These are phyloP conservation scores for Botryotinia narcissicola DNA, from an alignment of 2,329 filamentous ascomycete genomes.

Conservation along the genomic window DNA sequence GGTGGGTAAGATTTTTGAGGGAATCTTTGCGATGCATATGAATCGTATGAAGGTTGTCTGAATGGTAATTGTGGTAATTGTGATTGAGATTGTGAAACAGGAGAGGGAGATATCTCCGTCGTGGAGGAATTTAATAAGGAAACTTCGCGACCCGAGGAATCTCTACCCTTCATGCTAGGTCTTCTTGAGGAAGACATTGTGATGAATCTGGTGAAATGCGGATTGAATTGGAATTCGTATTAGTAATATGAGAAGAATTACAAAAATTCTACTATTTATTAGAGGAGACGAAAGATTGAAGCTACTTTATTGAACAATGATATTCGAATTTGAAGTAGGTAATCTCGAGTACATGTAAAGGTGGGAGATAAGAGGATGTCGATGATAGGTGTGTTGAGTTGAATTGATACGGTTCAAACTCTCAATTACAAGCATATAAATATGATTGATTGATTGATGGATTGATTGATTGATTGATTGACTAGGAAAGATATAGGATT, in stretches of 20 bases:
- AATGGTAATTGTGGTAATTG: constrained; percentile 22
- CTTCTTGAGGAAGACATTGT: constrained; percentile 23
- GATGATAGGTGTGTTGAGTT: background rate
- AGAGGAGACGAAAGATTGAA: background rate
- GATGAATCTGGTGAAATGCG: background rate
- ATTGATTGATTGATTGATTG: background rate
- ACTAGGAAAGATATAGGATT: background rate
- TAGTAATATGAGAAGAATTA: background rate
- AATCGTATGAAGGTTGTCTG: background rate
- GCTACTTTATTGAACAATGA: background rate
- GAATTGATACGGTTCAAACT: background rate
- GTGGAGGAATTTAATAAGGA: constrained; percentile 52
- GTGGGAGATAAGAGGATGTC: background rate
- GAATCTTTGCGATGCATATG: background rate
- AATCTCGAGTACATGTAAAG: constrained; percentile 1
- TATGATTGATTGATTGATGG: background rate
- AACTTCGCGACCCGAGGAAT: constrained; percentile 56
- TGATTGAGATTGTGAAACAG: constrained; percentile 20
- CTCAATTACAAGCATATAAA: background rate
- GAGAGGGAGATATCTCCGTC: constrained; percentile 39
- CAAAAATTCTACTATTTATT: background rate
- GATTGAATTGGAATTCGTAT: background rate
- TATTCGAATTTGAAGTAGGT: background rate
- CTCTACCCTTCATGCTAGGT: constrained; percentile 51
- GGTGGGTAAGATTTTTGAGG: constrained; percentile 19